phyloP scores from a whole-genome alignment of 2,329 filamentous ascomycete genomes.

The Colletotrichum orbiculare region DNA sequence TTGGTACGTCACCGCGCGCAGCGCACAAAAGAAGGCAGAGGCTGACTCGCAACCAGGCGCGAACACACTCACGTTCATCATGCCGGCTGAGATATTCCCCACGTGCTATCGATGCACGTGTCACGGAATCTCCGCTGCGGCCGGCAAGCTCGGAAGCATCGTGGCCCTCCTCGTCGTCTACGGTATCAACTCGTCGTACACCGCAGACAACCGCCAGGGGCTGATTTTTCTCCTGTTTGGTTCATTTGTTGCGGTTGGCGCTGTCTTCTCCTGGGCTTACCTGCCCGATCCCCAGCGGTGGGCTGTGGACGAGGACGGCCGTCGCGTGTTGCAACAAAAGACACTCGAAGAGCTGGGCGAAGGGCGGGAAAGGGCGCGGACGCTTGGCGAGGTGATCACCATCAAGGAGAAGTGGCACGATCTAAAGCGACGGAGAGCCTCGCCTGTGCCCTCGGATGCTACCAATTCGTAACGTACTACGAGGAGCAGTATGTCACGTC shows the following conservation, averaged over 20 bases:
- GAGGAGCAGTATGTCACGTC: no score
- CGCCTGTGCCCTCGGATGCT: conserved; percentile 15
- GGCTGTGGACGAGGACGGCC: conserved; percentile 47
- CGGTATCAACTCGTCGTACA: conserved; percentile 59
- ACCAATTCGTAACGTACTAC: conserved; percentile 6
- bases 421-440: conserved; percentile 47
- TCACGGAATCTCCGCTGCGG: conserved; percentile 70
- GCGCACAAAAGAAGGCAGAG: not conserved
- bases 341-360: conserved; percentile 63
- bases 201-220: conserved; percentile 55
- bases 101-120: conserved; percentile 72
- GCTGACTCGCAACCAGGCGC: conserved; percentile 53
- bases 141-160: conserved; percentile 68
- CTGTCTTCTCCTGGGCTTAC: conserved; percentile 63
- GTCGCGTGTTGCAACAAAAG: conserved; percentile 55
- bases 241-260: conserved; percentile 60
- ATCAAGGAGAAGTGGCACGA: conserved; percentile 56
- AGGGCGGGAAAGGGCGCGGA: conserved; percentile 56
- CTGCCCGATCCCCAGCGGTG: conserved; percentile 60
- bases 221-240: conserved; percentile 63
- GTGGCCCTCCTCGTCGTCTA: conserved; percentile 62
- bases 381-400: conserved; percentile 57
- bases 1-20: conserved; percentile 50
- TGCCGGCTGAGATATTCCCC: conserved; percentile 73
- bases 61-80: conserved; percentile 72